Percentiles rank a stretch among this genome's conserved stretches.
phyloP scores from a whole-genome alignment of 441 rosid species.

The Jatropha multifida region DNA sequence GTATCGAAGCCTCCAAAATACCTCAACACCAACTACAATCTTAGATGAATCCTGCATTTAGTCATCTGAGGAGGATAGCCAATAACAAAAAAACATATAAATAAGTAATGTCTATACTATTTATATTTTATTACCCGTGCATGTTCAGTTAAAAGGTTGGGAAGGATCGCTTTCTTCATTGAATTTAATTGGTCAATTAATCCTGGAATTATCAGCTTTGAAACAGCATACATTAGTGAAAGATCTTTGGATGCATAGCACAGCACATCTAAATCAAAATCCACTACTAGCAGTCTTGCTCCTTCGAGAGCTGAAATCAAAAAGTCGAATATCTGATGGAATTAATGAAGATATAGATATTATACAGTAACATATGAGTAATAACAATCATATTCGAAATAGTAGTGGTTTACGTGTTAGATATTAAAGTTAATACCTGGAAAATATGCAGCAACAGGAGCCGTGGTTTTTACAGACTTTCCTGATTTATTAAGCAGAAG shows the following conservation, averaged over 20 bases:
- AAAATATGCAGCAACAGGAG: conserved; percentile 68
- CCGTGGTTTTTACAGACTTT: conserved; percentile 38
- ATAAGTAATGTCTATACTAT: neutral
- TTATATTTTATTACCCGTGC: conserved; percentile 47
- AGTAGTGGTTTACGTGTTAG: neutral
- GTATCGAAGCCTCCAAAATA: neutral
- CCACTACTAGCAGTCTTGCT: conserved; percentile 59
- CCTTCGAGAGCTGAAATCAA: conserved; percentile 61
- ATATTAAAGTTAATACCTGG: conserved; percentile 55
- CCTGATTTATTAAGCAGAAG: conserved; percentile 64
- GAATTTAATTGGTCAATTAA: conserved; percentile 71
- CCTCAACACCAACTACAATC: neutral
- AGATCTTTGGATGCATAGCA: conserved; percentile 72
- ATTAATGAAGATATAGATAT: neutral
- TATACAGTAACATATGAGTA: neutral
- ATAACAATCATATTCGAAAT: conserved; percentile 4
- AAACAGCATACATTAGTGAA: conserved; percentile 55
- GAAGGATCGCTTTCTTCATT: conserved; percentile 54
- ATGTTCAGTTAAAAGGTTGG: conserved; percentile 52
- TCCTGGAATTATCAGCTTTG: conserved; percentile 70
- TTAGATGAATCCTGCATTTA: neutral
- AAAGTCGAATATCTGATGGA: conserved; percentile 13
- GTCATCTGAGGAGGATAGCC: neutral
- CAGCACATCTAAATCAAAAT: conserved; percentile 69
- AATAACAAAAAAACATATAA: neutral